Base-by-base conservation (phyloP, 1,284 basidiomycete genomes). In the Malassezia vespertilionis region DNA sequence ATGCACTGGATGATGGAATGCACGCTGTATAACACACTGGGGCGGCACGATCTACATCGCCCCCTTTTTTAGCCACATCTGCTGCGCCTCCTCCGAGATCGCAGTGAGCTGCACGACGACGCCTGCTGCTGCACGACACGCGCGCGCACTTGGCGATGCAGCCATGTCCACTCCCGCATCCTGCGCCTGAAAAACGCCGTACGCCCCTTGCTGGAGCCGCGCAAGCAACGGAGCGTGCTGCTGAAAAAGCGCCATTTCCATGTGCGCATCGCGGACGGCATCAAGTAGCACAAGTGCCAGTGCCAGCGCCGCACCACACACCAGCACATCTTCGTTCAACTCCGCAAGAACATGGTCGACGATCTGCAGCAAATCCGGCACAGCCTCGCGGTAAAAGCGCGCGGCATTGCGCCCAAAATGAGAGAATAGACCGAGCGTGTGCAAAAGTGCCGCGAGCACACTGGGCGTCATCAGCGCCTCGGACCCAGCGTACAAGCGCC, bases 311-410 rank as follows among this genome's bases (percentile, higher is more conserved):
- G 44, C 54, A 5, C 18, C 37, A 14, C 22, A 15, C 11, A 56
- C 18, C 22, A 18, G 43, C 3, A 68, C 61, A 18, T 46, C 40
- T 47, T 60, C 18, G 40, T 59, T 5, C 40, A 49, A 3, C 54
- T 53, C n/a, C 61, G 24, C 3, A 17, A 33, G 30, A 6, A 46
- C 32, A 3, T 21, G 12, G 23, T 43, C 36, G 20, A 28, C 31
- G 10, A 48, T 3, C 18, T 35, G 32, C 12, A 53, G 27, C n/a
- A 49, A 22, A 20, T 48, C 46, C 0, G 40, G 37, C 14, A 37
- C 22, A 17, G 41, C 26, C 15, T 22, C 24, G 18, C 23, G 23
- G 17, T 24, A 17, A 5, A 36, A 40, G 14, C 36, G 32, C 8
- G 42, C 26, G 17, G 41, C 41, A 23, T 43, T 38, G 5, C 34